A percentile compares a stretch with the other conserved stretches of the same genome.
These are phyloP conservation scores for Orobanche coerulescens DNA, from an alignment of 257 asterid genomes.

Conservation along the genomic window DNA sequence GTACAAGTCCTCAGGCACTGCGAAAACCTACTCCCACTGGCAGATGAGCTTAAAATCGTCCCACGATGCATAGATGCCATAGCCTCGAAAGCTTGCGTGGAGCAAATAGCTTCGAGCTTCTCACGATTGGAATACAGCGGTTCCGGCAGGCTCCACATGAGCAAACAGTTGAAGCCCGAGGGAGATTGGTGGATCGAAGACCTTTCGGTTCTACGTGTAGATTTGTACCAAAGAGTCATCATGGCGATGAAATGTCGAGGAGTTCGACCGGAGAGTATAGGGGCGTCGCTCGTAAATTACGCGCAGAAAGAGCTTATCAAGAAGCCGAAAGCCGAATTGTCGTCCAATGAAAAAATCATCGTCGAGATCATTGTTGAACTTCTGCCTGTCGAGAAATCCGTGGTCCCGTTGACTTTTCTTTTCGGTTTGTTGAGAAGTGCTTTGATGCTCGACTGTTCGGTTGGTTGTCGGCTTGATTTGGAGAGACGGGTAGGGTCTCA, in stretches of 20 bases:
- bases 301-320: slow-evolving; percentile 70
- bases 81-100: slow-evolving; percentile 86
- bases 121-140: slow-evolving; percentile 79
- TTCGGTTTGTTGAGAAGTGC: slow-evolving; percentile 78
- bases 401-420: slow-evolving; percentile 61
- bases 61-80: slow-evolving; percentile 66
- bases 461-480: slow-evolving; percentile 64
- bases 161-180: slow-evolving; percentile 49
- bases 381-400: slow-evolving; percentile 70
- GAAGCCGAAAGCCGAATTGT: slow-evolving; percentile 41
- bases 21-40: slow-evolving; percentile 74
- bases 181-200: slow-evolving; percentile 96
- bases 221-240: slow-evolving; percentile 58
- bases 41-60: slow-evolving; percentile 61
- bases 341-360: slow-evolving; percentile 45
- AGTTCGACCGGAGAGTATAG: slow-evolving; percentile 90
- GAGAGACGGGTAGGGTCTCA: slow-evolving; percentile 90
- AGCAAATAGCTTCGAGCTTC: slow-evolving; percentile 89
- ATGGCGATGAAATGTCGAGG: slow-evolving; percentile 88
- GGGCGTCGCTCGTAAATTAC: slow-evolving; percentile 69
- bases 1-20: slow-evolving; percentile 70
- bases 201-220: slow-evolving; percentile 57
- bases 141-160: slow-evolving; percentile 92
- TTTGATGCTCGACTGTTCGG: slow-evolving; percentile 69
- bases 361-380: slow-evolving; percentile 74